Conservation (phyloP, 176 grass and related monocot genomes). For the Thinopyrum elongatum region DNA sequence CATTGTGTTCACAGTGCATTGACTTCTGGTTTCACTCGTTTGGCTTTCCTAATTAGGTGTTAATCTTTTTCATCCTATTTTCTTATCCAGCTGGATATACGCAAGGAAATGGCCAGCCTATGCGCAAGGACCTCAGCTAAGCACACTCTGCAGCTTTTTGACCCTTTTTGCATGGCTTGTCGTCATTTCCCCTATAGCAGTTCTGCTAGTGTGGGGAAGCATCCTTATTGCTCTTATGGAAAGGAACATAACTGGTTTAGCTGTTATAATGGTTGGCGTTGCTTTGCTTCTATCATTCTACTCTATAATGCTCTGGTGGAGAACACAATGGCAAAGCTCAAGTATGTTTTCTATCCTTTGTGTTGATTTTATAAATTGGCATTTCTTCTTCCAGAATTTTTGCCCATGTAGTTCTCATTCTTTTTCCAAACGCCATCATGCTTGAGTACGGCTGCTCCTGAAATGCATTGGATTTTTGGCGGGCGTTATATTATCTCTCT, state of each 20-base stretch:
- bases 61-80: constrained; percentile 34
- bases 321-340: constrained; percentile 99
- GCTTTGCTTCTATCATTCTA: constrained; percentile 97
- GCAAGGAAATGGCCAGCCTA: constrained; percentile 99
- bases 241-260: constrained; percentile 89
- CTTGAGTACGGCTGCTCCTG: background rate
- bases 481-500: background rate
- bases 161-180: constrained; percentile 78
- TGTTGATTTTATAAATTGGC: constrained; percentile 14
- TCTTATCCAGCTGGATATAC: constrained; percentile 92
- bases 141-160: constrained; percentile 65
- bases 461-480: background rate
- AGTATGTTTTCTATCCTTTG: constrained; percentile 59
- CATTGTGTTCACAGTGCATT: constrained; percentile 6
- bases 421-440: background rate
- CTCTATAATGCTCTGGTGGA: constrained; percentile 99
- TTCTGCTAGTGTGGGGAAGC: constrained; percentile 77
- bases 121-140: constrained; percentile 78
- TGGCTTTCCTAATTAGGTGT: constrained; percentile 8
- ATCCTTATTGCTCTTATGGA: constrained; percentile 86
- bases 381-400: constrained; percentile 27
- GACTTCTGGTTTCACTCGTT: background rate
- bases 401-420: background rate
- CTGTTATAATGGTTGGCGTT: constrained; percentile 92
- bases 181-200: constrained; percentile 72